These are phyloP conservation scores for Ordospora colligata DNA, from an alignment of 371 early-diverging fungal genomes.

Conservation along the genomic window DNA sequence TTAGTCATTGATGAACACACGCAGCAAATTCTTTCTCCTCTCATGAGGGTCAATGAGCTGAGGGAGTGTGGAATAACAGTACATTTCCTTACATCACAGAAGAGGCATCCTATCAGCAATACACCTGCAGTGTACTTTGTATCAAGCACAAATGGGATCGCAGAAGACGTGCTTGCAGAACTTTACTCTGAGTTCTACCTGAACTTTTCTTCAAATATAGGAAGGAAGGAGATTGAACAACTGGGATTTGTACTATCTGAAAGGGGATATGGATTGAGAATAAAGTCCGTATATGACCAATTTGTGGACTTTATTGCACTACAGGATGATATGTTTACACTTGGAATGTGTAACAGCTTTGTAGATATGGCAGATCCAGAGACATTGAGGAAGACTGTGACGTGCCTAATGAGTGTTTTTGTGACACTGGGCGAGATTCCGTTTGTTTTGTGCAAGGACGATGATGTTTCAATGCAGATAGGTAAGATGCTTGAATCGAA, in stretches of 20 bases:
- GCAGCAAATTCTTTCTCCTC: slow-evolving; percentile 85
- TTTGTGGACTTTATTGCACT: slow-evolving; percentile 80
- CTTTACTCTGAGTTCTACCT: slow-evolving; percentile 85
- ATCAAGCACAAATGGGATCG: slow-evolving; percentile 70
- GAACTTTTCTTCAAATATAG: slow-evolving; percentile 76
- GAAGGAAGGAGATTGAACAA: slow-evolving; percentile 78
- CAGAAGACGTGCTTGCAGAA: slow-evolving; percentile 73
- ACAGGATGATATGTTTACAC: slow-evolving; percentile 82
- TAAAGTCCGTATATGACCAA: slow-evolving; percentile 75
- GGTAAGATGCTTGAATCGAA: slow-evolving; percentile 31
- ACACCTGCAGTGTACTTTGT: slow-evolving; percentile 94
- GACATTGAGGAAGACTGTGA: slow-evolving; percentile 68
- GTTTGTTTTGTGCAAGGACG: slow-evolving; percentile 25
- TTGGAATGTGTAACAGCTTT: slow-evolving; percentile 72
- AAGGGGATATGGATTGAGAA: slow-evolving; percentile 32
- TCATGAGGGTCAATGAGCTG: slow-evolving; percentile 84
- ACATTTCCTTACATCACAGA: slow-evolving; percentile 70
- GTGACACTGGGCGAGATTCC: slow-evolving; percentile 69
- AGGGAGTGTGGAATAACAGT: slow-evolving; percentile 92
- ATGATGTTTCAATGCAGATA: background rate
- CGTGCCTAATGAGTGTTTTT: slow-evolving; percentile 74
- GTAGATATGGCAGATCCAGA: slow-evolving; percentile 70
- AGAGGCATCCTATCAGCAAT: slow-evolving; percentile 75
- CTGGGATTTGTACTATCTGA: slow-evolving; percentile 67
- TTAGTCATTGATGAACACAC: slow-evolving; percentile 82